Conservation (phyloP, 441 rosid species). For the Syzygium malaccense region DNA sequence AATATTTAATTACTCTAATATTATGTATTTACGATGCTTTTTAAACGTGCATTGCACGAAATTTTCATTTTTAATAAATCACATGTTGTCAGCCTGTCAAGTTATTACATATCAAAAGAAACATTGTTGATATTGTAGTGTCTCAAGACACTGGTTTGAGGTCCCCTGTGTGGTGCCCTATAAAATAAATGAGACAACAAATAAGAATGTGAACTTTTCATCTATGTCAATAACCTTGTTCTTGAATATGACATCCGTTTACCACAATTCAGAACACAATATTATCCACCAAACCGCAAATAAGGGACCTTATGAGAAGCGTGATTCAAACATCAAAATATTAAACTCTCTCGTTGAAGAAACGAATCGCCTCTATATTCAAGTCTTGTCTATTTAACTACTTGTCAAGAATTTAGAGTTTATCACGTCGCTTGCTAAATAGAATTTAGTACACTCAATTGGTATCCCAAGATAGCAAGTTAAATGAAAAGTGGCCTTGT, state of each 20-base stretch:
- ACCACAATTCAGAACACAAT: background rate
- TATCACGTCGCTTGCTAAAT: background rate
- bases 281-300: background rate
- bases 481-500: background rate
- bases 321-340: background rate
- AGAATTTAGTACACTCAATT: background rate
- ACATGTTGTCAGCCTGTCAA: background rate
- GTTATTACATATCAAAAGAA: background rate
- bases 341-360: background rate
- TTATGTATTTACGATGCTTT: background rate
- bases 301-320: background rate
- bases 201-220: background rate
- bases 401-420: background rate
- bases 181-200: background rate
- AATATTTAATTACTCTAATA: too few species aligned
- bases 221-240: background rate
- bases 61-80: background rate
- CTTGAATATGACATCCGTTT: background rate
- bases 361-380: background rate
- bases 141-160: background rate
- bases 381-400: background rate
- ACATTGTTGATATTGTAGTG: background rate
- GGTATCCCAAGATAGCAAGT: background rate
- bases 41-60: background rate
- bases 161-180: background rate